These are phyloP conservation scores for Nothophoma quercina DNA, from an alignment of 2,329 filamentous ascomycete genomes.

Conservation along the genomic window DNA sequence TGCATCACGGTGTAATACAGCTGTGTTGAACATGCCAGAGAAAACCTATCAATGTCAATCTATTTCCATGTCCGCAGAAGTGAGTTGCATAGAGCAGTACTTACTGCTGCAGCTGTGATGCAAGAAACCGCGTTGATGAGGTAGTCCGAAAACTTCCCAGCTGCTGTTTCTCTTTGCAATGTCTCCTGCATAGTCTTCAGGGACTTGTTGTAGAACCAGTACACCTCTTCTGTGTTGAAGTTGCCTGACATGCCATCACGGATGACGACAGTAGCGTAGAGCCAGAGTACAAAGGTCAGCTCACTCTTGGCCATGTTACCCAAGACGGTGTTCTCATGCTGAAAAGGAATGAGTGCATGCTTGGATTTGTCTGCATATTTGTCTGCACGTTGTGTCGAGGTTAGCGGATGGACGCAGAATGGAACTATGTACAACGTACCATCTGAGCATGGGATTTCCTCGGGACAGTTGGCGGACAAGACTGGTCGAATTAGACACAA, in stretches of 20 bases:
- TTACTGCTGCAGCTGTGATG: constrained; percentile 32
- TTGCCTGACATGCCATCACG: constrained; percentile 23
- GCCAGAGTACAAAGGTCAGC: constrained; percentile 30
- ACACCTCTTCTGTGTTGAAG: constrained; percentile 23
- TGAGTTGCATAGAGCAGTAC: neutral
- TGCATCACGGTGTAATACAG: constrained; percentile 29
- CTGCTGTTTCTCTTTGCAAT: constrained; percentile 18
- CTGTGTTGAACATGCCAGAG: constrained; percentile 26
- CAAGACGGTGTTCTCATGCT: constrained; percentile 29
- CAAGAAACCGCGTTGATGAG: constrained; percentile 26
- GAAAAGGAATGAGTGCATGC: constrained; percentile 14
- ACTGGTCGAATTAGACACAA: constrained; percentile 16
- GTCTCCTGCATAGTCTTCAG: constrained; percentile 24
- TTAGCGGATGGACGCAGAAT: neutral
- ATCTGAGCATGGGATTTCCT: constrained; percentile 26
- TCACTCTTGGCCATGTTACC: constrained; percentile 28
- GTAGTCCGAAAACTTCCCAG: constrained; percentile 21
- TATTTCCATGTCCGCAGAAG: no score
- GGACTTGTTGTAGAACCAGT: constrained; percentile 25
- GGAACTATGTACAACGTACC: neutral
- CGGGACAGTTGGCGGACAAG: constrained; percentile 27
- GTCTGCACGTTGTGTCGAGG: constrained; percentile 9
- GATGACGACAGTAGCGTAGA: constrained; percentile 30
- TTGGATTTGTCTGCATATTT: constrained; percentile 27
- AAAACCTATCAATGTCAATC: constrained; percentile 10